Evolutionary conservation across 441 rosid genomes (phyloP).

Genomic region (Isatis lusitanica): DNA sequence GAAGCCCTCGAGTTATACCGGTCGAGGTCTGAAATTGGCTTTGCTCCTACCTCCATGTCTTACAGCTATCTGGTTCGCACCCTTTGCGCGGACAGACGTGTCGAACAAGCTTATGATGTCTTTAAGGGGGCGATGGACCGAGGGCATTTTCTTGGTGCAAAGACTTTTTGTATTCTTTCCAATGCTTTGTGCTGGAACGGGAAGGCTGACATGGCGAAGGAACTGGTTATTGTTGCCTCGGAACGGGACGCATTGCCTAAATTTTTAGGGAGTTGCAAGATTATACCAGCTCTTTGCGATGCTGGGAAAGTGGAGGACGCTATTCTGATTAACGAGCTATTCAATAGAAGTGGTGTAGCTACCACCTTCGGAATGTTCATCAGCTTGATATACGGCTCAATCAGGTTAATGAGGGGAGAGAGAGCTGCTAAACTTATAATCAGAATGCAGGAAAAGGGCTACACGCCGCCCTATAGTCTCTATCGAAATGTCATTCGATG

Average conservation of each 20-base stretch:
- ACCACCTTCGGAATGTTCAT: slow-evolving; percentile 34
- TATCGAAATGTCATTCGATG: slow-evolving; percentile 56
- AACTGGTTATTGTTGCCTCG: slow-evolving; percentile 46
- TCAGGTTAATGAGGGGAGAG: slow-evolving; percentile 51
- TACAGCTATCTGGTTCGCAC: slow-evolving; percentile 66
- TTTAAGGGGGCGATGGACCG: slow-evolving; percentile 49
- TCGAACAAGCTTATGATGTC: slow-evolving; percentile 58
- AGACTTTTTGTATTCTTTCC: slow-evolving; percentile 53
- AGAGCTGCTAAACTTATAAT: slow-evolving; percentile 64
- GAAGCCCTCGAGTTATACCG: slow-evolving; percentile 68
- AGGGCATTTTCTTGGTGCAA: slow-evolving; percentile 59
- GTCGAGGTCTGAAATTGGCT: slow-evolving; percentile 56
- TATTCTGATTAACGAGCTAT: slow-evolving; percentile 49
- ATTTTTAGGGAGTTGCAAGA: slow-evolving; percentile 39
- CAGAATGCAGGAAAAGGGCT: slow-evolving; percentile 79
- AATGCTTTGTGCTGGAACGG: slow-evolving; percentile 64
- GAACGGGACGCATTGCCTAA: slow-evolving; percentile 48
- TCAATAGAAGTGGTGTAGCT: slow-evolving; percentile 40
- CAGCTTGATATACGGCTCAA: slow-evolving; percentile 58
- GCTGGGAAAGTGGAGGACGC: slow-evolving; percentile 61
- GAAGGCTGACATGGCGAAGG: slow-evolving; percentile 65
- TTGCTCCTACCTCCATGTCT: slow-evolving; percentile 50
- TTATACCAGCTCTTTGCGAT: slow-evolving; percentile 61
- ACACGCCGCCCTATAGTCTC: slow-evolving; percentile 36
- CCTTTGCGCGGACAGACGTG: slow-evolving; percentile 50